Evolutionary conservation across 352 stramenopile species (phyloP).

Genomic region (Plasmopara halstedii): DNA sequence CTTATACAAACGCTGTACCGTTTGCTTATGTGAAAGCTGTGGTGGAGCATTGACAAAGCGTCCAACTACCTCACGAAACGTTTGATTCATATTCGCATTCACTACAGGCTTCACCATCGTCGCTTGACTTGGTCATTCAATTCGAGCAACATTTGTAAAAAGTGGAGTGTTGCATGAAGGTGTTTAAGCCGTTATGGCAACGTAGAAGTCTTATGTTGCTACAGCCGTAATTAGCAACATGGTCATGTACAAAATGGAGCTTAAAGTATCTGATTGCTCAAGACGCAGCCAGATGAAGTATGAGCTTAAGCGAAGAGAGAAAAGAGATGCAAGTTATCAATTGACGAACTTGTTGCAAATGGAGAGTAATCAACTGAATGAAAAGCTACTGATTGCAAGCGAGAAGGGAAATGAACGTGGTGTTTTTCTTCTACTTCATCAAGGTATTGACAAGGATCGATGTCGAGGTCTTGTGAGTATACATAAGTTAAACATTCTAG

Average conservation of each 20-base stretch:
- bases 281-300: no score
- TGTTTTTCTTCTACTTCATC: conserved; percentile 61
- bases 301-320: no score
- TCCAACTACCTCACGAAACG: conserved; percentile 71
- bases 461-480: conserved; percentile 54
- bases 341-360: conserved; percentile 33
- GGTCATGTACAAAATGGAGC: no score
- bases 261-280: no score
- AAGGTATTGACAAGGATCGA: conserved; percentile 37
- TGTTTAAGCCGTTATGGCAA: no score
- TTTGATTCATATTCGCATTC: conserved; percentile 84
- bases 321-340: conserved; percentile 20
- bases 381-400: conserved; percentile 59
- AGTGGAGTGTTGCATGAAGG: not conserved
- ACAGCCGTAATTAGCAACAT: no score
- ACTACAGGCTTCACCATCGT: conserved; percentile 59
- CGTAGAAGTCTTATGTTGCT: no score
- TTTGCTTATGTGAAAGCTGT: conserved; percentile 85
- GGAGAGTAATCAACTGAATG: conserved; percentile 33
- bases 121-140: conserved; percentile 1
- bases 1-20: conserved; percentile 91
- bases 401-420: conserved; percentile 64
- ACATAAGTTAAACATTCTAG: no score
- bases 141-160: conserved; percentile 10
- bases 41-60: conserved; percentile 46